Base-by-base conservation (phyloP, 805 yeast species). In the Saccharomyces kudriavzevii region DNA sequence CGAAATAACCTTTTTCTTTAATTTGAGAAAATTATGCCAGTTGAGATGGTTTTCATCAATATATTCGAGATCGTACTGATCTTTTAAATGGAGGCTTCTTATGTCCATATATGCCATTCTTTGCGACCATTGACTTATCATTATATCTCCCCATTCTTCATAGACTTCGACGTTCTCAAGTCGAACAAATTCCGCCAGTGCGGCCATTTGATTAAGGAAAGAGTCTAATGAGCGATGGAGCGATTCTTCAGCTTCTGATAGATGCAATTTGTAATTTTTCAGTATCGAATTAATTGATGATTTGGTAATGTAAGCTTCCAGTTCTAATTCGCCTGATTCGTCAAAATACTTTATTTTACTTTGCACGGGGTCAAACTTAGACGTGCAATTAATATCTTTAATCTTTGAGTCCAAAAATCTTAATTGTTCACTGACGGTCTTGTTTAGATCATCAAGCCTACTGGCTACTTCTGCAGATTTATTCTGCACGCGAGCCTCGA, bases 91-190 rank as follows among this genome's bases (percentile, higher is more conserved):
- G 1, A 35, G 22, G 11, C 43, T 17, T 35, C 43, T 35, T 17
- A 67, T 64, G 46, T 68, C 72, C 5, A 63, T 59, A 20, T 72
- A 70, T 50, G 83, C 77, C 63, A 86, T 75, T 54, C 81, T 77
- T 50, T 79, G 78, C 5, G 86, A 78, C 70, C 84, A 85, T 59
- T 85, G 89, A 58, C 72, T 76, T 52, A 85, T 75, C 31, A 87
- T 76, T 5, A 81, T 78, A 52, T 85, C 90, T 5, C 84, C 83
- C 74, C 86, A 87, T 56, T 86, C 86, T 65, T 86, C 91, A 63
- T 83, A 77, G 0, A 84, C 77, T 58, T 87, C 91, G 51, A 85
- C 75, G 35, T 84, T 77, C 20, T 71, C 65, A 24, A 70, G 64
- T 61, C 80, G 76, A 40, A 74, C 67, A 1, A 64, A 61, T 30